These are phyloP conservation scores for Carallia pectinifolia DNA, from an alignment of 345 rosid species.

Conservation along the genomic window DNA sequence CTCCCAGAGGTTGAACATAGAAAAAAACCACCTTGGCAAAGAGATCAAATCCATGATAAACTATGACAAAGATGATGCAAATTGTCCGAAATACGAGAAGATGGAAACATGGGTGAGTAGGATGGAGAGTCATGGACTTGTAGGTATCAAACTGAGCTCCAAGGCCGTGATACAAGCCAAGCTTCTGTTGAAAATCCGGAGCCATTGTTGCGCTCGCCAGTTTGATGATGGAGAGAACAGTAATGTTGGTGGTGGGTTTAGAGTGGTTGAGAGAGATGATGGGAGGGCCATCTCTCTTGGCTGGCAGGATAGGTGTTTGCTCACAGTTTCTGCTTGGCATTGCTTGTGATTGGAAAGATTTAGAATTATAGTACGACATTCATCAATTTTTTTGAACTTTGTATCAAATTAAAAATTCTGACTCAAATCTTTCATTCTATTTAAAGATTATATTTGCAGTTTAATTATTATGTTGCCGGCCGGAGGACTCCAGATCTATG, in stretches of 20 bases:
- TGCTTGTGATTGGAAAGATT: slow-evolving; percentile 31
- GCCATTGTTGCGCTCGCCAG: slow-evolving; percentile 42
- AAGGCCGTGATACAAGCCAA: slow-evolving; percentile 63
- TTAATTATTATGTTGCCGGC: not conserved
- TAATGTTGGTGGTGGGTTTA: slow-evolving; percentile 49
- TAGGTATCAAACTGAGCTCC: slow-evolving; percentile 49
- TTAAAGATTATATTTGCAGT: not conserved
- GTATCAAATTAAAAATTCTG: slow-evolving; percentile 11
- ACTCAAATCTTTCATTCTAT: not conserved
- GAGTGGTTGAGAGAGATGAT: slow-evolving; percentile 51
- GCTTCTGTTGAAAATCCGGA: slow-evolving; percentile 54
- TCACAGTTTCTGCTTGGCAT: slow-evolving; percentile 62
- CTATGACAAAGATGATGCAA: slow-evolving; percentile 22
- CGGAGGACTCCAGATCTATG: no score
- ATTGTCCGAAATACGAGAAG: slow-evolving; percentile 39
- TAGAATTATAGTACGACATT: not conserved
- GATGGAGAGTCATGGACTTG: slow-evolving; percentile 61
- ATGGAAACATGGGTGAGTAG: slow-evolving; percentile 61
- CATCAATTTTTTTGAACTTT: slow-evolving; percentile 12
- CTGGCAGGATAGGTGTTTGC: slow-evolving; percentile 63
- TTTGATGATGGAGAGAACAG: slow-evolving; percentile 44
- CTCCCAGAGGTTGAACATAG: slow-evolving; percentile 47
- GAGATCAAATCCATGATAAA: slow-evolving; percentile 56
- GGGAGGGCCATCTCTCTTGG: slow-evolving; percentile 51
- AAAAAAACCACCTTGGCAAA: slow-evolving; percentile 61